phyloP scores from a whole-genome alignment of 2,329 filamentous ascomycete genomes.

The Talaromyces atroroseus region DNA sequence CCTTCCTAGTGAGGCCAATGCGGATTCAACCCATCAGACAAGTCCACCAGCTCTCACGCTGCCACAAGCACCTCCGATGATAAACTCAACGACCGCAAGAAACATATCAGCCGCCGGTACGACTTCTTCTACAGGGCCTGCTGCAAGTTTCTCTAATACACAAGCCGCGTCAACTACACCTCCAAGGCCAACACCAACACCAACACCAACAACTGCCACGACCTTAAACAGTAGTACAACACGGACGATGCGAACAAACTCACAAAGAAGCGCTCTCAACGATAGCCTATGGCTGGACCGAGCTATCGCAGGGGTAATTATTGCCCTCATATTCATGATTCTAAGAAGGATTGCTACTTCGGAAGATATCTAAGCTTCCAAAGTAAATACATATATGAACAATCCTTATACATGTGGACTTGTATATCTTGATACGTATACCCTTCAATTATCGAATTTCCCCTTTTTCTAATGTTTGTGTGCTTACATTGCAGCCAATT shows the following conservation, averaged over 20 bases:
- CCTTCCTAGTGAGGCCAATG: not conserved
- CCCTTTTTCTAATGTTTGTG: not conserved
- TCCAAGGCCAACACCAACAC: conserved; percentile 11
- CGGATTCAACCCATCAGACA: not conserved
- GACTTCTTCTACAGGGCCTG: not conserved
- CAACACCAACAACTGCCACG: conserved; percentile 42
- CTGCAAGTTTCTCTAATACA: not conserved
- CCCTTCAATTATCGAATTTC: not conserved
- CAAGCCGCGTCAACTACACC: conserved; percentile 4
- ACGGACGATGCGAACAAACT: not conserved
- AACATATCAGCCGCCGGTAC: not conserved
- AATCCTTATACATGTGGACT: too few relatives aligned
- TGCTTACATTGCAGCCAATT: not conserved
- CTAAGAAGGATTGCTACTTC: conserved; percentile 40
- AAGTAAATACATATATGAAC: too few relatives aligned
- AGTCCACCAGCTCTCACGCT: not conserved
- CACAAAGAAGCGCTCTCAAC: conserved; percentile 8
- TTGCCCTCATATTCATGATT: conserved; percentile 66
- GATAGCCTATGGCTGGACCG: conserved; percentile 74
- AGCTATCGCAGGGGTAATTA: conserved; percentile 66
- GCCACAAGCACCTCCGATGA: not conserved
- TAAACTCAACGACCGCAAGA: not conserved
- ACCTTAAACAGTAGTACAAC: not conserved
- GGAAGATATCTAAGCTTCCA: conserved; percentile 8
- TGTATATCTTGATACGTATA: not conserved